Base-by-base conservation (phyloP, 1,284 basidiomycete species). In the Veloporphyrellus conicus region DNA sequence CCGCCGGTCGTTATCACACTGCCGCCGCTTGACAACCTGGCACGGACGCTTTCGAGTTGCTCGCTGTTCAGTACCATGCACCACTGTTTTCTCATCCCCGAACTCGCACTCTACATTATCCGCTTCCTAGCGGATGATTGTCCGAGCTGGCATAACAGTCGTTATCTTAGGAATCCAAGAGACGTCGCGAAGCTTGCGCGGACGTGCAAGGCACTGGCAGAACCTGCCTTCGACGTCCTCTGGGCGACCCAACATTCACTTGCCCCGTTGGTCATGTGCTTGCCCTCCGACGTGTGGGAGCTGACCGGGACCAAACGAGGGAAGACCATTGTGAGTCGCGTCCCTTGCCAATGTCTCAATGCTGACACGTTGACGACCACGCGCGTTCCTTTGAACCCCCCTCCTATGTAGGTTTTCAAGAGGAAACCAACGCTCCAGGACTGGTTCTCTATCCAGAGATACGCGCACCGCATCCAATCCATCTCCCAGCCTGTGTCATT, bases 191-290 rank as follows among this genome's bases (percentile, higher is more conserved):
- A 39, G 31, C 54, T 64, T 8, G 61, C 64, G 3, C 51, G 47
- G 48, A 64, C 64, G 3, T 64, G 64, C 42, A 67, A 60, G 27
- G 33, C 48, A n/a, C 54, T 64, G 33, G 45, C 53, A 36, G 63
- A 64, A 18, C 62, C 58, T 5, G 57, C 63, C 6, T 51, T 64
- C 22, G 64, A 68, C 31, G 48, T 66, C 28, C 63, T 64, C 23
- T 64, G 63, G 63, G 42, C 19, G 31, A 66, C 57, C 1, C 63
- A 66, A 41, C 58, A 57, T 41, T 66, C 66, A 2, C 52, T 64
- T 9, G 50, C 52, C 23, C 62, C 66, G 1, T 54, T 64, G 11
- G 41, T 64, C 35, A 62, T 64, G 61, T 68, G 63, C 19, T 37
- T 67, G 9, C 55, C 64, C 11, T 9, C 42, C 14, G 52, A 59